phyloP scores from a whole-genome alignment of 2,329 filamentous ascomycete genomes.

The Madurella mycetomatis region DNA sequence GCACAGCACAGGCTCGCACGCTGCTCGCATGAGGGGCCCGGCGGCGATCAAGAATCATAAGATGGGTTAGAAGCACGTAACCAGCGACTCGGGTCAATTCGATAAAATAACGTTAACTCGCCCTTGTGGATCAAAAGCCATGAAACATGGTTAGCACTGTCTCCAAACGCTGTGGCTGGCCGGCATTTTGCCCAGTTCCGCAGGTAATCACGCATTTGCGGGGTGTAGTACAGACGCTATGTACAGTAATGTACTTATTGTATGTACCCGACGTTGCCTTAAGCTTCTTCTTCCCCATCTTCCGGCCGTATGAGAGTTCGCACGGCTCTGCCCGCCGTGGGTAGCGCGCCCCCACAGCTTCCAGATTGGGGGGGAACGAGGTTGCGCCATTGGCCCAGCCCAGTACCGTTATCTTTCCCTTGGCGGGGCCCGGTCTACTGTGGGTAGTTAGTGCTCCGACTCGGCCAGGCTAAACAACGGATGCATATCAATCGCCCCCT shows the following conservation, averaged over 20 bases:
- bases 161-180: neutral
- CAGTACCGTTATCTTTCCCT: neutral
- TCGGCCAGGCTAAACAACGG: neutral
- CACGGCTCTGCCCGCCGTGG: neutral
- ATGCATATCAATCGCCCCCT: neutral
- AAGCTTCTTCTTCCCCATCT: neutral
- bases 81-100: neutral
- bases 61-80: neutral
- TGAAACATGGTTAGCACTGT: neutral
- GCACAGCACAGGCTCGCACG: too few species aligned
- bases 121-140: neutral
- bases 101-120: too few species aligned
- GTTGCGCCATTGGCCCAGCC: conserved; percentile 2
- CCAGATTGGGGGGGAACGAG: neutral
- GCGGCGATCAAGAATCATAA: neutral
- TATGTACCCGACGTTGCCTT: neutral
- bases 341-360: neutral
- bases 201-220: too few species aligned
- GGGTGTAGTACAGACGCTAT: neutral
- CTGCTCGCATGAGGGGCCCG: too few species aligned
- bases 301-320: neutral
- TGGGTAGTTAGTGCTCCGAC: neutral
- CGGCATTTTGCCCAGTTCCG: neutral
- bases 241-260: neutral
- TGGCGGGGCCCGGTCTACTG: neutral